A percentile compares a stretch with the other conserved stretches of the same genome.
Evolutionary conservation across 805 yeast species (phyloP).

Genomic region (Kuraishia floccosa): DNA sequence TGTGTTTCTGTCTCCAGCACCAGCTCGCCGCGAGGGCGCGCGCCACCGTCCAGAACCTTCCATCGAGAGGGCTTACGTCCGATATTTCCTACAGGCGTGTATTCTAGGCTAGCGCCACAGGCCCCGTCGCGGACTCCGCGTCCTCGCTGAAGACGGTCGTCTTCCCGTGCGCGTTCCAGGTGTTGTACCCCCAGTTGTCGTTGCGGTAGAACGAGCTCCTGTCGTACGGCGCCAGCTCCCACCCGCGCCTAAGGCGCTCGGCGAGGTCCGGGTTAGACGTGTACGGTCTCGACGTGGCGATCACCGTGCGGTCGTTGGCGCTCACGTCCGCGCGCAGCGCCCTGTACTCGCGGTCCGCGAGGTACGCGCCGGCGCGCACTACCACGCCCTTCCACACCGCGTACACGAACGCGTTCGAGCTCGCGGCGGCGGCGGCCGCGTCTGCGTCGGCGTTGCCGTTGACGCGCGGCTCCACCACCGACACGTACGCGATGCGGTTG

Average conservation of each 20-base stretch:
- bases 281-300: constrained; percentile 26
- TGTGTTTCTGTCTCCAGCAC: too few species aligned
- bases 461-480: constrained; percentile 19
- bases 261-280: constrained; percentile 34
- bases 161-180: constrained; percentile 14
- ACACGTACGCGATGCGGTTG: constrained; percentile 13
- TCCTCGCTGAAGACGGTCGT: too few species aligned
- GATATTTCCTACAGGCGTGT: too few species aligned
- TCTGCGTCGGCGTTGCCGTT: constrained; percentile 3
- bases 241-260: constrained; percentile 23
- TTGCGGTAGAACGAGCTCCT: constrained; percentile 26
- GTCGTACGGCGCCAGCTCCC: constrained; percentile 23
- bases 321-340: constrained; percentile 9
- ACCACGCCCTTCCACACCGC: constrained; percentile 23
- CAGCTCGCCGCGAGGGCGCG: too few species aligned
- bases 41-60: too few species aligned
- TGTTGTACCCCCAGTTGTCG: constrained; percentile 21
- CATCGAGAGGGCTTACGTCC: too few species aligned
- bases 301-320: constrained; percentile 28
- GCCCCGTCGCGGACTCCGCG: too few species aligned
- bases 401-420: constrained; percentile 7
- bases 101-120: too few species aligned
- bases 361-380: constrained; percentile 12
- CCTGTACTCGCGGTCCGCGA: constrained; percentile 2
- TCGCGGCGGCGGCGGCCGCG: constrained; percentile 2